These are phyloP conservation scores for Volutella citrinella DNA, from an alignment of 2,329 filamentous ascomycete genomes.

Conservation along the genomic window DNA sequence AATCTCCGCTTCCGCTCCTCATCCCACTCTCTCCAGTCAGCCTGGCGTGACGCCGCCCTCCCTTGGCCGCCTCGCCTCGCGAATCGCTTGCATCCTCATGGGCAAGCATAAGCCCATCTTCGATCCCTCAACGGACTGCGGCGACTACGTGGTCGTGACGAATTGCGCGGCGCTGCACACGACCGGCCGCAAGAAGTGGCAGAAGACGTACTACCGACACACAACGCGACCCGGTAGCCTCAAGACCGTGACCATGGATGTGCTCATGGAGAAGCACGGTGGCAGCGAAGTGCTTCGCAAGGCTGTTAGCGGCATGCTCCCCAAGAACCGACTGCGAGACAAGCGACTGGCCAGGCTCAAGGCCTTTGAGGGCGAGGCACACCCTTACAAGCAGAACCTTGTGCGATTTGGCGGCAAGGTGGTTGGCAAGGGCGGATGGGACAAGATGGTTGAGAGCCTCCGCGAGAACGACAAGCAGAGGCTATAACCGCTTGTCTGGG, in stretches of 20 bases:
- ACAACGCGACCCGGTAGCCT: slow-evolving; percentile 86
- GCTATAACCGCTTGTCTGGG: too few relatives aligned
- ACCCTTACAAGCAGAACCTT: slow-evolving; percentile 90
- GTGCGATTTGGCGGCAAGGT: slow-evolving; percentile 64
- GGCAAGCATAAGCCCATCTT: slow-evolving; percentile 99
- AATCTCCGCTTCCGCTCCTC: slow-evolving; percentile 66
- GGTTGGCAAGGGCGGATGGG: slow-evolving; percentile 54
- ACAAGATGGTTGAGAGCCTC: slow-evolving; percentile 47
- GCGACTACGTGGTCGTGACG: slow-evolving; percentile 95
- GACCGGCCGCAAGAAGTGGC: slow-evolving; percentile 87
- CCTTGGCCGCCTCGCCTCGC: slow-evolving; percentile 85
- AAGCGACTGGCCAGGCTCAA: slow-evolving; percentile 85
- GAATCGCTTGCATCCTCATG: slow-evolving; percentile 87
- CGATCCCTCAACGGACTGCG: slow-evolving; percentile 96
- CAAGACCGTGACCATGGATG: slow-evolving; percentile 89
- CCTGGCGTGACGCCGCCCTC: slow-evolving; percentile 64
- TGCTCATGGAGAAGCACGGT: slow-evolving; percentile 89
- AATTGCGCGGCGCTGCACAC: slow-evolving; percentile 83
- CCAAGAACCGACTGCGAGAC: slow-evolving; percentile 91
- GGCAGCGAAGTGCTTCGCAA: slow-evolving; percentile 87
- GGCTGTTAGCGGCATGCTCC: slow-evolving; percentile 95
- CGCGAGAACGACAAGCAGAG: slow-evolving; percentile 47
- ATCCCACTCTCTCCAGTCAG: slow-evolving; percentile 57
- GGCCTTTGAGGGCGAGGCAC: slow-evolving; percentile 88
- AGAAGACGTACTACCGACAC: slow-evolving; percentile 96